Base-by-base conservation (phyloP, 169 alveolate genomes). In the Eimeria brunetti region DNA sequence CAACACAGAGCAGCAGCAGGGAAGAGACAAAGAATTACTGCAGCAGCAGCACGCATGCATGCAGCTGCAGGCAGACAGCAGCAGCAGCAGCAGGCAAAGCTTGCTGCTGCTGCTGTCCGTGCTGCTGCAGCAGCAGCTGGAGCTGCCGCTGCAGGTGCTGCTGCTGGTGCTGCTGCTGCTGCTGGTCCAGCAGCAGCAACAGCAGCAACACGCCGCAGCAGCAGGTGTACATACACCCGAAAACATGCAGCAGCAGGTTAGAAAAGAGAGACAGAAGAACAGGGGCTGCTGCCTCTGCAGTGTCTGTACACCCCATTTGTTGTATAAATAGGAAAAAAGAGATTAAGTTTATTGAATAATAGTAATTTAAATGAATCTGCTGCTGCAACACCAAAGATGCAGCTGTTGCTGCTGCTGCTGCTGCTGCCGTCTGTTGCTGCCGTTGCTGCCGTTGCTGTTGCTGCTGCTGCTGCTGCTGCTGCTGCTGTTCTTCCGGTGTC, bases 391-490 rank as follows among this genome's bases (percentile, higher is more conserved):
- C 27, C 27, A 58, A 8, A 58, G 67, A 58, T 58, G 12, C 18
- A 16, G 67, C 6, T 58, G 12, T 58, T 16, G 27, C 67, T 58
- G 67, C 67, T 58, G 67, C 27, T 16, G 27, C 27, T 11, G 67
- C 67, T 58, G 67, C 67, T n/a, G n/a, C n/a, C n/a, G n/a, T n/a
- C 12, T 51, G 12, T 51, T 51, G 60, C 27, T 58, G 67, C 67
- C 18, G 27, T 27, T 11, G 67, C 27, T 16, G 27, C 60, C 24
- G 36, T 60, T 75, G 53, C 86, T 75, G 60, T 60, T 44, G 60
- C 86, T 75, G 85, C 60, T 75, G 85, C 85, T 75, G 85, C 51
- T 75, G 60, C 86, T n/a, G 86, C 46, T 22, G 56, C 86, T 75
- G 86, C 86, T 75, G 86, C 86, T 75, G 86, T 20, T 5, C 36